These are phyloP conservation scores for Sporobolus alterniflorus DNA, from an alignment of 202 grass and related monocot genomes.

Conservation along the genomic window DNA sequence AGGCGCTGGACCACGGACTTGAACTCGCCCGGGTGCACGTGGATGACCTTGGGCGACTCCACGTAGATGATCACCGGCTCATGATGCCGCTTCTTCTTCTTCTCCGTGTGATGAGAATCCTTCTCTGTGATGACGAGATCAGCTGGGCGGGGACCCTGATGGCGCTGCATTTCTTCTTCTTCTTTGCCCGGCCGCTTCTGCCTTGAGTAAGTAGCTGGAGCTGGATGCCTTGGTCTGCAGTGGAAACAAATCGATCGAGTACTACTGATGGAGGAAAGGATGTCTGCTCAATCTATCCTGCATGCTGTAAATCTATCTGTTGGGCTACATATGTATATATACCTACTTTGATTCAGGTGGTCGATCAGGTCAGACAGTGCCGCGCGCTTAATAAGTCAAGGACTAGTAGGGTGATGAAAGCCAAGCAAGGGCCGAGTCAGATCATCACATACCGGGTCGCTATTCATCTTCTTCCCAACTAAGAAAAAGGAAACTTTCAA, in stretches of 20 bases:
- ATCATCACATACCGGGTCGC: not conserved
- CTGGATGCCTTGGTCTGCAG: not conserved
- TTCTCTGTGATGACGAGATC: slow-evolving; percentile 53
- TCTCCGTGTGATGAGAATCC: slow-evolving; percentile 43
- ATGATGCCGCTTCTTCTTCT: not conserved
- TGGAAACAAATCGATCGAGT: not conserved
- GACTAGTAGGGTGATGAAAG: not conserved
- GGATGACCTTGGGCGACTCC: slow-evolving; percentile 71
- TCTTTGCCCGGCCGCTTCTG: not conserved
- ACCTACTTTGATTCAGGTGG: not conserved
- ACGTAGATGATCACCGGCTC: slow-evolving; percentile 70
- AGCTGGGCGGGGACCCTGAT: slow-evolving; percentile 55
- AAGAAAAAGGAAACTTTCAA: not conserved
- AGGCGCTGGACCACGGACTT: slow-evolving; percentile 80
- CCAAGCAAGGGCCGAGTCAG: not conserved
- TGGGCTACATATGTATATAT: not conserved
- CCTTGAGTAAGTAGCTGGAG: not conserved
- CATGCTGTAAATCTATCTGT: not conserved
- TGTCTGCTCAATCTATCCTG: not conserved
- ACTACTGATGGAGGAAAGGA: not conserved
- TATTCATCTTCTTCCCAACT: not conserved
- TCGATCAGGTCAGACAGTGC: not conserved
- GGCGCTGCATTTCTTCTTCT: not conserved
- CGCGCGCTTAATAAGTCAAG: slow-evolving; percentile 30
- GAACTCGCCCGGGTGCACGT: slow-evolving; percentile 66